Evolutionary conservation across 164 flowering plant genomes (phyloP), one percentile per base, ranked within the genome.

Genomic region (Liriodendron chinense): DNA sequence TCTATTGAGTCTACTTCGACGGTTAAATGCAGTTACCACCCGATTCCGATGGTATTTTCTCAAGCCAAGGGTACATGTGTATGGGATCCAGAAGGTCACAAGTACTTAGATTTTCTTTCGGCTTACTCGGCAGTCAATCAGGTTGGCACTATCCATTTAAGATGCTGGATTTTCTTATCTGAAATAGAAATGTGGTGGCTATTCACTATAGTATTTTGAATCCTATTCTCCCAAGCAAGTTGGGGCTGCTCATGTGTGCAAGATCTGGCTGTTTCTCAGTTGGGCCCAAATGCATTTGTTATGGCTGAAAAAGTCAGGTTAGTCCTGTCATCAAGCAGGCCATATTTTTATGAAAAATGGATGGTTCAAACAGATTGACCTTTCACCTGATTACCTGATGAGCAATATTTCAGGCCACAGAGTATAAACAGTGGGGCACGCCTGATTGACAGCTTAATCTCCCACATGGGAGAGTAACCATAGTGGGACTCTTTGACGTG

Each of bases 41-140:
- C 99, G 18, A 85, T 96, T 80, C 99, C 99, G 0, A 72, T 92
- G 47, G 99, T 96, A 24, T 94, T 96, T 77, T 90, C 98, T 71
- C 87, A 91, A 83, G 99, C 92, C 72, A 88, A 89, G 81, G 99
- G 99, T 12, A 82, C 97, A 18, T 76, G 90, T n/a, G 80, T 96
- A 74, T 91, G 95, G 97, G 99, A 96, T 86, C 98, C 99, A 8
- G 99, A 96, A 83, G 99, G 99, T 48, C 87, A 90, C 78, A 90
- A 83, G 71, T 96, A 94, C 79, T 78, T 96, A 18, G 99, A 96
- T 83, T 96, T 96, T 75, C 94, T 96, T 14, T 85, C 98, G 1
- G 98, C 97, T 68, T 96, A 96, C 82, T 96, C 99, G 48, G 99
- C 99, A 21, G 97, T 92, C 71, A 96, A 96, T 81, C 99, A 96